Conservation (phyloP, 345 rosid species). For the Brassica nigra region DNA sequence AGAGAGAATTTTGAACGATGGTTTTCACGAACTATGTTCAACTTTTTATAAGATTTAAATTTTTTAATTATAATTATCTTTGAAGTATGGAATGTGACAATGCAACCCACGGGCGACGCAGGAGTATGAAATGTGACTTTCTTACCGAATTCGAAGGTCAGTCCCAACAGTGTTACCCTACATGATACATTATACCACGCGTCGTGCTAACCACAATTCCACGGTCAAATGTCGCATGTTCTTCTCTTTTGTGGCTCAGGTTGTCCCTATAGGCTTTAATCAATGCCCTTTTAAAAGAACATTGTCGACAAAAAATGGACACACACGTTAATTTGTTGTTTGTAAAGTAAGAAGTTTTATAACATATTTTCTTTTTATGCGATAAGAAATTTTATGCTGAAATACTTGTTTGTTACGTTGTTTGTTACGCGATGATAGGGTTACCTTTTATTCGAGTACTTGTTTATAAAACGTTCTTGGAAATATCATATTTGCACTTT, state of each 20-base stretch:
- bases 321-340: constrained; percentile 15
- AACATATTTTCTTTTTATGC: neutral
- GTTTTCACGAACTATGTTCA: neutral
- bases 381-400: neutral
- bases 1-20: neutral
- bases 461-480: too few relatives aligned
- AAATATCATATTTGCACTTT: too few relatives aligned
- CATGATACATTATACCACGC: constrained; percentile 11
- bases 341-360: neutral
- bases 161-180: constrained; percentile 14
- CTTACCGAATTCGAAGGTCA: constrained; percentile 11
- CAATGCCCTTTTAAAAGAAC: constrained; percentile 8
- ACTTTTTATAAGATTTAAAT: neutral
- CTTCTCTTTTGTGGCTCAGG: constrained; percentile 1
- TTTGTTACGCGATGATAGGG: too few relatives aligned
- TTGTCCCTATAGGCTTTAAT: neutral
- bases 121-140: constrained; percentile 1
- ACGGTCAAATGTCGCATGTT: constrained; percentile 4
- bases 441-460: too few relatives aligned
- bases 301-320: neutral
- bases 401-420: neutral
- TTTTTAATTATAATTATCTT: neutral
- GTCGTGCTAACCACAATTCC: neutral
- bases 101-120: neutral
- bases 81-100: constrained; percentile 1